phyloP scores from a whole-genome alignment of 306 rosid species.

The Myrica gale region DNA sequence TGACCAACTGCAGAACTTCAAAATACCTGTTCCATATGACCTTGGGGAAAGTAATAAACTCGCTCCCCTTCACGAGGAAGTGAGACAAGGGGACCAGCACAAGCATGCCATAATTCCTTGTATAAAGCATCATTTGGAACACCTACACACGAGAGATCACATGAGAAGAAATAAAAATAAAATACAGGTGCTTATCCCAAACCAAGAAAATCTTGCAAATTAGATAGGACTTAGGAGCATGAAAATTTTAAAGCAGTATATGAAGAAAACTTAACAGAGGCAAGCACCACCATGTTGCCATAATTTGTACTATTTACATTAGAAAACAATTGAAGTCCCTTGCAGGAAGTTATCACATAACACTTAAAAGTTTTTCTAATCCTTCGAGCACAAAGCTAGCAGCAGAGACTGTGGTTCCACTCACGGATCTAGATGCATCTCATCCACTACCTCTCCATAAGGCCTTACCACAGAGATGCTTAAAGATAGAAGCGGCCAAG shows the following conservation, averaged over 20 bases:
- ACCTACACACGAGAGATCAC: conserved; percentile 38
- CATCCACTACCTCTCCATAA: no score
- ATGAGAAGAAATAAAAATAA: neutral
- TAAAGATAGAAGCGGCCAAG: no score
- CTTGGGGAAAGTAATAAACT: conserved; percentile 95
- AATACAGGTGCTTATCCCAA: neutral
- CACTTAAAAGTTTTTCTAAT: neutral
- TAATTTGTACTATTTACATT: neutral
- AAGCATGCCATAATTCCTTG: conserved; percentile 98
- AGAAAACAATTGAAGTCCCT: neutral
- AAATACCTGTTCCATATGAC: conserved; percentile 97
- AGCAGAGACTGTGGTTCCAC: neutral
- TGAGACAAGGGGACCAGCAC: conserved; percentile 98
- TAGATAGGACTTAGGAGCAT: neutral
- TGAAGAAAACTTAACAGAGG: neutral
- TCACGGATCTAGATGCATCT: neutral
- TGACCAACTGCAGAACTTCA: neutral
- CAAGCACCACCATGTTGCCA: neutral
- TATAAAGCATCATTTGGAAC: conserved; percentile 64
- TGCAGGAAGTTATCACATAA: neutral
- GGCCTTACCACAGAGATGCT: no score
- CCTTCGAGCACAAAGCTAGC: neutral
- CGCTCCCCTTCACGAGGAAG: conserved; percentile 90
- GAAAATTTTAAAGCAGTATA: neutral
- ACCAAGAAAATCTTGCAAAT: neutral